phyloP scores from a whole-genome alignment of 2,329 filamentous ascomycete genomes.

The Microascus cirrosus region DNA sequence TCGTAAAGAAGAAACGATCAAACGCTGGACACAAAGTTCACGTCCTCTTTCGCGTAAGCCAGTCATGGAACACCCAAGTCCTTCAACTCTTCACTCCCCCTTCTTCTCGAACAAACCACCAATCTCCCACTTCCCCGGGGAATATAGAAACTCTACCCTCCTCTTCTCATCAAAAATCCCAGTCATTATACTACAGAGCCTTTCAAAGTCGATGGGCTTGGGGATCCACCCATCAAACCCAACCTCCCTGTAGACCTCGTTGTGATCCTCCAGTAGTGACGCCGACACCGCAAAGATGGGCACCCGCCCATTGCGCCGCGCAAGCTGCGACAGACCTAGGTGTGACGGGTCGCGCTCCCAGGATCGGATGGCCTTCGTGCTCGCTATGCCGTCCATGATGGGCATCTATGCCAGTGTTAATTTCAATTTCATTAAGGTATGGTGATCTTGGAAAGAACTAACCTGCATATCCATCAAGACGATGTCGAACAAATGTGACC shows the following conservation, averaged over 20 bases:
- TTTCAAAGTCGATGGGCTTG: constrained; percentile 75
- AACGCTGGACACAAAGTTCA: not conserved
- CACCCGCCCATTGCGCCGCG: constrained; percentile 50
- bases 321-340: constrained; percentile 44
- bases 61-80: not conserved
- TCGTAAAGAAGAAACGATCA: too few species aligned
- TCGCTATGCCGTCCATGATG: constrained; percentile 73
- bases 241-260: constrained; percentile 57
- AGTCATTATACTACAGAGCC: constrained; percentile 55
- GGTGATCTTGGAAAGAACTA: constrained; percentile 14
- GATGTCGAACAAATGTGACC: constrained; percentile 56
- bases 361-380: constrained; percentile 72
- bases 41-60: not conserved
- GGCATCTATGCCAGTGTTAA: constrained; percentile 57
- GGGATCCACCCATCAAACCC: constrained; percentile 89
- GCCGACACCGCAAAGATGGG: constrained; percentile 84
- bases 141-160: constrained; percentile 55
- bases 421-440: not conserved
- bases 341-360: constrained; percentile 47
- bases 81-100: not conserved
- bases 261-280: constrained; percentile 61
- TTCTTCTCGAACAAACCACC: constrained; percentile 70
- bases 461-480: constrained; percentile 92
- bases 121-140: constrained; percentile 65
- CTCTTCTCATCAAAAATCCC: constrained; percentile 54